Conservation (phyloP, 2,329 filamentous ascomycete species). For the Penicillium sp. region DNA sequence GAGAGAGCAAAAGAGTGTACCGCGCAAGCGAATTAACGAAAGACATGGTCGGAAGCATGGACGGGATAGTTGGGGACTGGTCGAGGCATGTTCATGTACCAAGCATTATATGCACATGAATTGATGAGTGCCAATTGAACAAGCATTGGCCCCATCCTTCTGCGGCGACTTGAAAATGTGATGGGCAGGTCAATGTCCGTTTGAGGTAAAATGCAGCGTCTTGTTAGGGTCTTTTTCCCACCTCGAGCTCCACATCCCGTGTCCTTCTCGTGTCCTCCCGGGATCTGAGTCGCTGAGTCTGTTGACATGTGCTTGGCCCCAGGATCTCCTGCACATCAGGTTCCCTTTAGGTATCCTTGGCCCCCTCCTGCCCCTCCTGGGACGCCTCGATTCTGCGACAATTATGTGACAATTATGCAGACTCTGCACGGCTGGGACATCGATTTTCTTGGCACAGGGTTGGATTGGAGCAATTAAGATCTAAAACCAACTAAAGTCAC, state of each 20-base stretch:
- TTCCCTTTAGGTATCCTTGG: background rate
- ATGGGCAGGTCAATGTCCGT: background rate
- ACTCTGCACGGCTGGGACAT: background rate
- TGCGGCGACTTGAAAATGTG: background rate
- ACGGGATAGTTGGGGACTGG: background rate
- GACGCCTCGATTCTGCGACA: background rate
- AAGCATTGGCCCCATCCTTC: background rate
- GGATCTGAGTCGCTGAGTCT: background rate
- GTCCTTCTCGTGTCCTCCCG: background rate
- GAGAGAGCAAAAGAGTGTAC: background rate
- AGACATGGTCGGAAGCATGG: background rate
- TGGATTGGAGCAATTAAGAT: background rate
- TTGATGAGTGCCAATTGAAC: background rate
- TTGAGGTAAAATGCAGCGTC: background rate
- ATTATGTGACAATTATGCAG: background rate
- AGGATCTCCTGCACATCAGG: background rate
- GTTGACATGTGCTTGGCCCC: background rate
- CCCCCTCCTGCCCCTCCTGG: background rate
- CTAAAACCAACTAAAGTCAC: background rate
- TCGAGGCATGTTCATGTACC: background rate
- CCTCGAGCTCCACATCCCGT: background rate
- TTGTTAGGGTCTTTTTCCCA: background rate
- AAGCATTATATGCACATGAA: background rate
- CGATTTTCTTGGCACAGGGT: background rate
- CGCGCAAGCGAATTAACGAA: background rate